Evolutionary conservation across 345 rosid species (phyloP), one percentile per base, ranked within the genome.

Genomic region (Eucalyptus urophylla): DNA sequence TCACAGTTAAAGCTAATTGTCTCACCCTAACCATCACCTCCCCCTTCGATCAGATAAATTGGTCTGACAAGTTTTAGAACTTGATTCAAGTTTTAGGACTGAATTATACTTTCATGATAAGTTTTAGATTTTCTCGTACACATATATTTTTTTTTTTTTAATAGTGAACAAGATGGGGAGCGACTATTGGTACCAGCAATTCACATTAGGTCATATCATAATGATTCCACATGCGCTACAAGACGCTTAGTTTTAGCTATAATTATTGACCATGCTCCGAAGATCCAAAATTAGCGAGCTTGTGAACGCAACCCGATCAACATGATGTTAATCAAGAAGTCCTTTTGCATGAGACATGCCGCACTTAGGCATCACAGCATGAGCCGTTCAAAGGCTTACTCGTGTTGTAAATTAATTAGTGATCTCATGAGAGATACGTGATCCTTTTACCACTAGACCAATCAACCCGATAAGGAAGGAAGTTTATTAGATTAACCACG

Each of bases 141-240:
- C 1, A 2, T 11, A 58, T 5, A 1, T 0, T 0, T 58, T 2
- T 60, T 58, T 3, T 60, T 27, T 27, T 27, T 11, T 2, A 60
- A 27, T 60, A 13, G 16, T 60, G 0, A 60, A 60, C 69, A 27
- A 62, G 33, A 2, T 62, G 16, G 16, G 31, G 1, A 3, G 15
- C 1, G 16, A 62, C 16, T 0, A 27, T 56, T 0, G 0, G 1
- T 24, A 56, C 0, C 0, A 3, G 0, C 62, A 8, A 24, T 56
- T 24, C 29, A 56, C 27, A 56, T 8, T 56, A 22, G 62, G 62
- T 24, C 1, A 0, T 56, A 10, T 56, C 29, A 8, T 9, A 1
- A 56, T 56, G 62, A 56, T 1, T 56, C 8, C 2, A 0, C 62
- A 1, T 56, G 6, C 6, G 1, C 1, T 62, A 0, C 2, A 2